These are phyloP conservation scores for slime mould (Dictyostelium discoideum) DNA, from an alignment of 78 protist genomes.

Conservation along the genomic window DNA sequence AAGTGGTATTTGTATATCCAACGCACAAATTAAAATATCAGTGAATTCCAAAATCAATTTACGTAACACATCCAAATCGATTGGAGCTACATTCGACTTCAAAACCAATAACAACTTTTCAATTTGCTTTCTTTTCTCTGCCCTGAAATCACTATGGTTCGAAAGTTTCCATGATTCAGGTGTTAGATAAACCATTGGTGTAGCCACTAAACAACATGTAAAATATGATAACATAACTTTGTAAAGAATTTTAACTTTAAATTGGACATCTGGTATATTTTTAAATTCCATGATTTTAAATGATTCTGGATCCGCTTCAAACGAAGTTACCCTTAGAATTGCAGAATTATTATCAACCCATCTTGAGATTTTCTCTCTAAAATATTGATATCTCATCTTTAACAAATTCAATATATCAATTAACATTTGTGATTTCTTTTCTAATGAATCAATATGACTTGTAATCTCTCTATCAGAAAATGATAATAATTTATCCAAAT, in stretches of 20 bases:
- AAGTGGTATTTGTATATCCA: constrained; percentile 7
- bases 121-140: background rate
- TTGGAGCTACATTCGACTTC: background rate
- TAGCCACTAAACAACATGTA: background rate
- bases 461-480: background rate
- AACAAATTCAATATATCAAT: background rate
- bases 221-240: background rate
- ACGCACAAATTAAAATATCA: background rate
- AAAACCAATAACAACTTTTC: constrained; percentile 16
- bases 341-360: constrained; percentile 5
- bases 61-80: background rate
- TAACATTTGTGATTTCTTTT: background rate
- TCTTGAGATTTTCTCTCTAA: background rate
- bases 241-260: background rate
- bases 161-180: constrained; percentile 2
- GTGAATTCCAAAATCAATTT: background rate
- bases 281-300: background rate
- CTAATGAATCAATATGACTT: background rate
- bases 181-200: constrained; percentile 11
- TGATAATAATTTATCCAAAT: background rate
- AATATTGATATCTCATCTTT: background rate
- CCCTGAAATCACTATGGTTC: background rate
- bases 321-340: background rate
- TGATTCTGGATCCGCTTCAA: background rate
- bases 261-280: background rate